These are phyloP conservation scores for Paramecium octaurelia DNA, from an alignment of 73 alveolate species.

Conservation along the genomic window DNA sequence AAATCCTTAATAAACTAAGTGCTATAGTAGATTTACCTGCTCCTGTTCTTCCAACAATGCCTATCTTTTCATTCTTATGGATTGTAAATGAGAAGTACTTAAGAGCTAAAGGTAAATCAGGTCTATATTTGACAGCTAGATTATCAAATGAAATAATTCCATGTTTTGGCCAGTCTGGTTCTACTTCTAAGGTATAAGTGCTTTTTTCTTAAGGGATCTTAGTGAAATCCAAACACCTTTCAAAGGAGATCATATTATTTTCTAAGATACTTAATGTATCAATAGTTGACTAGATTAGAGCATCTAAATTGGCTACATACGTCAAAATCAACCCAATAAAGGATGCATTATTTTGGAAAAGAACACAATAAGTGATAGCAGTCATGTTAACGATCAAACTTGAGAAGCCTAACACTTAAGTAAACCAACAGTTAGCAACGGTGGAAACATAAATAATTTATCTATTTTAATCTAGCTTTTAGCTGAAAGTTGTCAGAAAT, in stretches of 20 bases:
- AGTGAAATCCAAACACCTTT: slow-evolving; percentile 75
- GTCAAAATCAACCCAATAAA: slow-evolving; percentile 70
- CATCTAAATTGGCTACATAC: slow-evolving; percentile 66
- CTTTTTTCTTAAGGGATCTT: slow-evolving; percentile 58
- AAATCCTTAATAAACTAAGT: slow-evolving; percentile 62
- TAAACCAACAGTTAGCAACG: slow-evolving; percentile 56
- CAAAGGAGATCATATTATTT: slow-evolving; percentile 82
- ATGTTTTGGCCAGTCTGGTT: slow-evolving; percentile 73
- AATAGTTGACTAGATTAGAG: slow-evolving; percentile 67
- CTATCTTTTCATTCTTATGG: slow-evolving; percentile 74
- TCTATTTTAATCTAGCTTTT: slow-evolving; percentile 20
- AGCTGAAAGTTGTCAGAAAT: not conserved
- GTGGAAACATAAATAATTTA: not conserved
- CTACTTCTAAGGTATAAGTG: not conserved
- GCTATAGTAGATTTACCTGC: slow-evolving; percentile 79
- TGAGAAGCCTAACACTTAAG: slow-evolving; percentile 65
- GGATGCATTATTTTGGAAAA: slow-evolving; percentile 65
- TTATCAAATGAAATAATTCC: slow-evolving; percentile 69
- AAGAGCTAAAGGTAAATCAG: slow-evolving; percentile 70
- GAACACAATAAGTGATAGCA: slow-evolving; percentile 64
- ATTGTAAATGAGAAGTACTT: slow-evolving; percentile 61
- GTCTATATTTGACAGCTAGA: slow-evolving; percentile 69
- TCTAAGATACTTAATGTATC: slow-evolving; percentile 70
- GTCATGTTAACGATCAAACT: slow-evolving; percentile 68
- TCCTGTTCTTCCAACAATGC: slow-evolving; percentile 87